Evolutionary conservation across 140 eudicot species (phyloP), one percentile per base, ranked within the genome.

Genomic region (Ambrosia hybrid): DNA sequence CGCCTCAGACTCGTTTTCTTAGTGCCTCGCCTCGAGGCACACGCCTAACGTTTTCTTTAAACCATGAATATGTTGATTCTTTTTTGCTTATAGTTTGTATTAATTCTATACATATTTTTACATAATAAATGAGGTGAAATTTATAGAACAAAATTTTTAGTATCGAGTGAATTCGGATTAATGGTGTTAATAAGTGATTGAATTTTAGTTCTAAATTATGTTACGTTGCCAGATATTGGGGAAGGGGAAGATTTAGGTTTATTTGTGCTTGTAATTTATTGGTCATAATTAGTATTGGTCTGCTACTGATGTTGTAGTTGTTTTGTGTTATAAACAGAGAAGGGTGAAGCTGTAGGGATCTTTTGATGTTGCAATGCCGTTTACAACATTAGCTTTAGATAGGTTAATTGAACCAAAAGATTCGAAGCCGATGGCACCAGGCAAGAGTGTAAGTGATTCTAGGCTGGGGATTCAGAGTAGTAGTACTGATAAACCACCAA

Each of bases 301-400:
- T 71, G 55, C 57, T 38, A 55, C 64, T 73, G 58, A 48, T 76
- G 9, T 6, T 41, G 8, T 45, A 66, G 11, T 37, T 61, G 64
- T 55, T 72, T 63, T 76, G 30, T 81, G 78, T 46, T 37, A 30
- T 30, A 36, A 62, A 3, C 49, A 38, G 68, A 52, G 12, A 66
- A 65, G 75, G 45, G 15, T 81, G 73, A 57, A 78, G 71, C 76
- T 73, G 60, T 46, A 57, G 68, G 52, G 80, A 55, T 52, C 72
- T 71, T 60, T 70, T 77, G 82, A 79, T 79, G 83, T 60, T 77
- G 75, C 77, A 67, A 90, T 92, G 98, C 86, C 98, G 52, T 85
- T 83, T 67, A 87, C 98, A 43, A 88, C 98, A 9, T 51, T 87
- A 72, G 87, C 92, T 76, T 73, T 92, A 52, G 96, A 92, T 72